Conservation (phyloP, 371 early-diverging fungal species). For the Nematocida ausubeli region DNA sequence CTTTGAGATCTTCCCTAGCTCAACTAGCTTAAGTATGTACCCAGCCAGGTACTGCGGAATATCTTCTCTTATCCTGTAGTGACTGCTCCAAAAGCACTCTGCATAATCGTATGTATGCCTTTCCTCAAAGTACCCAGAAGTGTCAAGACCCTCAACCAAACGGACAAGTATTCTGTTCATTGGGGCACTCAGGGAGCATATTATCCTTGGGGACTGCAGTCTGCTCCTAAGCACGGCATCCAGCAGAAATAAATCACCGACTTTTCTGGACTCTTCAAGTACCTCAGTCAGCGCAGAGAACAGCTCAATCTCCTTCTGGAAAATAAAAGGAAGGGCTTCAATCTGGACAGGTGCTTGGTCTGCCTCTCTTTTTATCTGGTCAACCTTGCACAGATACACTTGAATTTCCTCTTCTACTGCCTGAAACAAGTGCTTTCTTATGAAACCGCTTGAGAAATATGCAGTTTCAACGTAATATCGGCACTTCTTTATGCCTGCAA, state of each 20-base stretch:
- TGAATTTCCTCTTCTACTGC: conserved; percentile 44
- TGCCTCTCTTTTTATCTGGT: background rate
- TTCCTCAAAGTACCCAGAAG: conserved; percentile 29
- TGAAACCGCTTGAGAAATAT: conserved; percentile 14
- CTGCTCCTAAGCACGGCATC: background rate
- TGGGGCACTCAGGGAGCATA: background rate
- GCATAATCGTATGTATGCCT: conserved; percentile 27
- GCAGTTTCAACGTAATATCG: conserved; percentile 41
- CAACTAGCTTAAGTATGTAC: background rate
- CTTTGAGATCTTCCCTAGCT: conserved; percentile 40
- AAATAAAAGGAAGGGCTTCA: conserved; percentile 30
- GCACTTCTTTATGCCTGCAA: conserved; percentile 27
- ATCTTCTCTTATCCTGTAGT: conserved; percentile 7
- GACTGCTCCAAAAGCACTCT: conserved; percentile 51
- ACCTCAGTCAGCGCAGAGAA: conserved; percentile 8
- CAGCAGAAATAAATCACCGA: background rate
- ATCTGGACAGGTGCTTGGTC: background rate
- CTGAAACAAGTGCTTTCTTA: conserved; percentile 28
- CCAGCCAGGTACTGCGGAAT: conserved; percentile 15
- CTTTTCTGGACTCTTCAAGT: background rate
- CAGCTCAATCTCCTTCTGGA: conserved; percentile 38
- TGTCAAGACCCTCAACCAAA: conserved; percentile 9
- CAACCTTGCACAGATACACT: background rate
- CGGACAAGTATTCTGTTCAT: conserved; percentile 16
- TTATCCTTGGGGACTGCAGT: background rate